phyloP scores from a whole-genome alignment of 2,329 filamentous ascomycete species.

The Septoria petroselini region DNA sequence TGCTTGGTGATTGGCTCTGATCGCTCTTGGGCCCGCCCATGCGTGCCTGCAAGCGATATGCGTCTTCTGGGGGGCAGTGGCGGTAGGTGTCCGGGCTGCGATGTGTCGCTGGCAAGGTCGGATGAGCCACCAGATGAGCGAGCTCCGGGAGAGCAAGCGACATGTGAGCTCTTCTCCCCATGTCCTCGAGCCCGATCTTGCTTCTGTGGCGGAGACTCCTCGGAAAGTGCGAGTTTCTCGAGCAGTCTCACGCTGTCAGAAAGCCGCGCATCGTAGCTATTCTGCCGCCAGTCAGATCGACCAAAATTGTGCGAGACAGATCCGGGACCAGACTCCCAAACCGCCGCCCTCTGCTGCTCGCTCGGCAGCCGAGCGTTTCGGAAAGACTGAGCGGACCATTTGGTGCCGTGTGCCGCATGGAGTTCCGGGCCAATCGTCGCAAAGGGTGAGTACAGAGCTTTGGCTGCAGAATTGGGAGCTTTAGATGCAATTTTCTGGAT shows the following conservation, averaged over 20 bases:
- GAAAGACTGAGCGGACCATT: slow-evolving; percentile 21
- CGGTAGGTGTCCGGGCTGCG: not conserved
- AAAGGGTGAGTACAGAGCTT: slow-evolving; percentile 17
- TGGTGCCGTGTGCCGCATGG: not conserved
- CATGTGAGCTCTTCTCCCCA: too few species aligned
- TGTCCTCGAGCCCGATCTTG: not conserved
- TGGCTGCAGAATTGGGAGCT: not conserved
- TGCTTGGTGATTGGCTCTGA: slow-evolving; percentile 15
- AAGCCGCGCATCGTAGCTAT: slow-evolving; percentile 10
- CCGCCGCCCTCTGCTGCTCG: slow-evolving; percentile 17
- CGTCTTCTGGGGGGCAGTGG: slow-evolving; percentile 15
- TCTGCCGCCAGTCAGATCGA: slow-evolving; percentile 4
- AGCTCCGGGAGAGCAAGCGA: too few species aligned
- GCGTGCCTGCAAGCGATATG: slow-evolving; percentile 15
- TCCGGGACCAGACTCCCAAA: slow-evolving; percentile 12
- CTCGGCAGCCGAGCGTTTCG: slow-evolving; percentile 15
- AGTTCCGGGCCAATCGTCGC: slow-evolving; percentile 12
- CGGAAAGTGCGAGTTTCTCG: slow-evolving; percentile 12
- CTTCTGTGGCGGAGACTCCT: slow-evolving; percentile 10
- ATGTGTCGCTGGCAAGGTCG: too few species aligned
- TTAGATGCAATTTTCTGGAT: not conserved
- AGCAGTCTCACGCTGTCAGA: slow-evolving; percentile 19
- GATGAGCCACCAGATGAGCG: too few species aligned
- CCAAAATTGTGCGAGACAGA: slow-evolving; percentile 15
- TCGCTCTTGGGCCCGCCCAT: not conserved